Evolutionary conservation across 2,329 filamentous ascomycete genomes (phyloP).

Genomic region (Neofusicoccum kwambonambiense): DNA sequence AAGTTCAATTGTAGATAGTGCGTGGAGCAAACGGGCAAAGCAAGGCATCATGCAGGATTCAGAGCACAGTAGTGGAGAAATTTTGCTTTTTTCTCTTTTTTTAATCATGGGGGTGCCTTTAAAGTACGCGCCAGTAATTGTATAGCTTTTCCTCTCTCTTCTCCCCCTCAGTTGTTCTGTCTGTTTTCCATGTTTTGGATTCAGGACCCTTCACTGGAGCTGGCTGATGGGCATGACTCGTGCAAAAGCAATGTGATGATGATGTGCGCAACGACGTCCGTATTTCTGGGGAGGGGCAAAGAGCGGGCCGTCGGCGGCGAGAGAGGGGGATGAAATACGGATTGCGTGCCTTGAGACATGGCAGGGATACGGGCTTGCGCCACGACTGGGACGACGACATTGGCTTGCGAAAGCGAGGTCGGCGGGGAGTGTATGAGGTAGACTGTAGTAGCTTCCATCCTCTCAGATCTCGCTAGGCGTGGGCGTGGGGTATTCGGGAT

Average conservation of each 20-base stretch:
- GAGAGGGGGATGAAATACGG: background rate
- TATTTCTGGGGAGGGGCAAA: background rate
- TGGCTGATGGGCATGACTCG: constrained; percentile 4
- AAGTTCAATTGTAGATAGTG: constrained; percentile 28
- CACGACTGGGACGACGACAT: background rate
- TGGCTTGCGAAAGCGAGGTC: background rate
- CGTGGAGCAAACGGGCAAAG: constrained; percentile 19
- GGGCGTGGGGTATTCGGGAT: no score
- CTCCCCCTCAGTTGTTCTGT: background rate
- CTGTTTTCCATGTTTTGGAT: background rate
- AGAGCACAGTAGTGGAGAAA: constrained; percentile 17
- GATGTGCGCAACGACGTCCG: background rate
- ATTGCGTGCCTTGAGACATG: background rate
- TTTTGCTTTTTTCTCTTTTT: background rate
- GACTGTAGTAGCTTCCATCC: no score
- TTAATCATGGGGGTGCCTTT: constrained; percentile 4
- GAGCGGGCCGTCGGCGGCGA: background rate
- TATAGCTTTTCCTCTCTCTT: constrained; percentile 10
- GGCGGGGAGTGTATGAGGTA: no score
- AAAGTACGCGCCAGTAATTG: constrained; percentile 17
- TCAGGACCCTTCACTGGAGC: background rate
- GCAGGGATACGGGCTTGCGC: background rate
- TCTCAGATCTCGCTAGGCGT: no score
- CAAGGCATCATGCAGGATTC: constrained; percentile 17
- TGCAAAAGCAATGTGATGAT: background rate